Evolutionary conservation across 116 monocot species (phyloP).

Genomic region (Thalassia testudinum): DNA sequence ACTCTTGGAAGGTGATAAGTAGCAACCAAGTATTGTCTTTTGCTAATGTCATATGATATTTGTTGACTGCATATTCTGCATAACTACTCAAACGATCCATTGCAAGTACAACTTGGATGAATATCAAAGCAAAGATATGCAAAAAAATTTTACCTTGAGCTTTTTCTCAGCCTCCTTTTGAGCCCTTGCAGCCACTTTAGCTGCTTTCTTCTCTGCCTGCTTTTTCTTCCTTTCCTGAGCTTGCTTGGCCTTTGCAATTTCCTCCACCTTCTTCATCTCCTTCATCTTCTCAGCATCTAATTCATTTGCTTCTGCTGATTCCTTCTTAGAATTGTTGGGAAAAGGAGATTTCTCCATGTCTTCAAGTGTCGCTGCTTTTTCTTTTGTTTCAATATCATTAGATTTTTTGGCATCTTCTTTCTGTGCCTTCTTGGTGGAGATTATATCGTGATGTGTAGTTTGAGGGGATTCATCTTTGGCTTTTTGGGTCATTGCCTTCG

Average conservation of each 20-base stretch:
- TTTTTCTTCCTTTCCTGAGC: constrained; percentile 89
- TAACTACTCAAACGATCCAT: too few relatives aligned
- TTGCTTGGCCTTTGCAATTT: constrained; percentile 70
- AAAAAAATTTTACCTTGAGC: constrained; percentile 33
- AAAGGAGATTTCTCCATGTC: constrained; percentile 6
- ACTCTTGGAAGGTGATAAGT: too few relatives aligned
- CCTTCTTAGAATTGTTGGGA: constrained; percentile 14
- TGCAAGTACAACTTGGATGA: too few relatives aligned
- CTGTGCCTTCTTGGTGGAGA: constrained; percentile 6
- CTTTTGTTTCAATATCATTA: constrained; percentile 11
- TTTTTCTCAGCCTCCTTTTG: constrained; percentile 90
- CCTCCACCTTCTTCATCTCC: constrained; percentile 79
- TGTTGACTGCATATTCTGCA: too few relatives aligned
- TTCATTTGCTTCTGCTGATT: constrained; percentile 13
- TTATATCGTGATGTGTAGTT: constrained; percentile 10
- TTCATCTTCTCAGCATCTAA: constrained; percentile 50
- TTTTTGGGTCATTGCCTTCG: constrained; percentile 15
- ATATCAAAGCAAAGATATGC: too few relatives aligned
- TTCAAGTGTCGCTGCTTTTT: constrained; percentile 4
- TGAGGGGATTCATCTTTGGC: constrained; percentile 17
- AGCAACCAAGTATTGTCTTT: too few relatives aligned
- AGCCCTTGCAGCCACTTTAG: constrained; percentile 62
- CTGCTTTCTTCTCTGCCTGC: constrained; percentile 66
- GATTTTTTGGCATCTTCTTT: constrained; percentile 16
- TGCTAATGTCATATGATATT: too few relatives aligned